Conservation (phyloP, 768 basidiomycete genomes). For the Rubroboletus pulcherrimus region DNA sequence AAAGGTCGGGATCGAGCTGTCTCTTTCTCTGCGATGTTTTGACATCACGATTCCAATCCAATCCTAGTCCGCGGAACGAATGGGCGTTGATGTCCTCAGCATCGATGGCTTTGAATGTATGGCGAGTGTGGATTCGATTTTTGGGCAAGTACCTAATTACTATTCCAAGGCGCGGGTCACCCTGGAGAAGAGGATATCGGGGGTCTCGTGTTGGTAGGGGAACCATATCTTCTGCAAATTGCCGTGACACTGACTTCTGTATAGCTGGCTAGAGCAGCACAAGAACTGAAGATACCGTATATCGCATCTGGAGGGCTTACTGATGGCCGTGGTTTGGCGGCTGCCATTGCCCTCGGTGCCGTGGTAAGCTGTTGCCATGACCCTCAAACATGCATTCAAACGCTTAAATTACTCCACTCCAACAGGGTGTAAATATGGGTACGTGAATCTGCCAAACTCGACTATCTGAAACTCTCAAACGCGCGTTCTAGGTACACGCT, state of each 20-base stretch:
- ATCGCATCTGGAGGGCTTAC: slow-evolving; percentile 91
- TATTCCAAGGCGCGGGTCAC: slow-evolving; percentile 76
- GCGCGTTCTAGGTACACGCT: slow-evolving; percentile 57
- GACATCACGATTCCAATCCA: not conserved
- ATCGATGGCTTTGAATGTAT: slow-evolving; percentile 91
- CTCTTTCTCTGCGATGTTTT: slow-evolving; percentile 25
- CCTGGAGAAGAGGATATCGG: slow-evolving; percentile 95
- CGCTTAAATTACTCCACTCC: not conserved
- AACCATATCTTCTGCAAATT: not conserved
- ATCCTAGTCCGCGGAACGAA: slow-evolving; percentile 55
- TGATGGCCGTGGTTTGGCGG: slow-evolving; percentile 79
- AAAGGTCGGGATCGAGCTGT: slow-evolving; percentile 43
- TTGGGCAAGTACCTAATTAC: slow-evolving; percentile 5
- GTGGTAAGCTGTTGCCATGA: slow-evolving; percentile 44
- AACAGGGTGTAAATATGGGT: slow-evolving; percentile 85
- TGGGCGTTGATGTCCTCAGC: slow-evolving; percentile 83
- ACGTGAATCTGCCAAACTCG: not conserved
- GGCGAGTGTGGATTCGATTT: slow-evolving; percentile 15
- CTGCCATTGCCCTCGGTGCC: slow-evolving; percentile 79
- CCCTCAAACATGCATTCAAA: not conserved
- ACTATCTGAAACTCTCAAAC: not conserved
- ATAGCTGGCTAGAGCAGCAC: slow-evolving; percentile 81
- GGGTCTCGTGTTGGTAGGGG: slow-evolving; percentile 69
- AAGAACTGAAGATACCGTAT: slow-evolving; percentile 80
- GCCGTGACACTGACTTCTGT: not conserved